A percentile compares a stretch with the other conserved stretches of the same genome.
Conservation (phyloP, 345 rosid species). For the Brassica juncea region DNA sequence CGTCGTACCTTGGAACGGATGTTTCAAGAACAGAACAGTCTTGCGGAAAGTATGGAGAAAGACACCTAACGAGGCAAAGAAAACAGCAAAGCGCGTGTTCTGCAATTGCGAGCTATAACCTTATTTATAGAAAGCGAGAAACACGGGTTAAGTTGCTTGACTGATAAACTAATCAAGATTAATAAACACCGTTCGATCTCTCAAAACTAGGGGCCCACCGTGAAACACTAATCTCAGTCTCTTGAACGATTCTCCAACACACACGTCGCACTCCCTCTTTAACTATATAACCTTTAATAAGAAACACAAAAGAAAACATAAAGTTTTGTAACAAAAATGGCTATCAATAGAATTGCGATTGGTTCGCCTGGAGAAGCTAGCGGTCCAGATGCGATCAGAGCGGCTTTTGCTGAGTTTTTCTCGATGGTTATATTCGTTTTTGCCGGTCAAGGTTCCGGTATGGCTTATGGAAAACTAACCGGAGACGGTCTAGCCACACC, state of each 20-base stretch:
- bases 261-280: conserved; percentile 31
- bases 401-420: conserved; percentile 72
- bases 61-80: conserved; percentile 12
- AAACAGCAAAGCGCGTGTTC: conserved; percentile 33
- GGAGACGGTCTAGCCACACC: conserved; percentile 58
- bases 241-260: conserved; percentile 38
- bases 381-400: conserved; percentile 63
- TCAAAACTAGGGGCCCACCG: conserved; percentile 23
- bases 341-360: conserved; percentile 58
- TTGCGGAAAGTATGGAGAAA: conserved; percentile 23
- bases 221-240: conserved; percentile 30
- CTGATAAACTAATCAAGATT: not conserved
- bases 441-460: conserved; percentile 89
- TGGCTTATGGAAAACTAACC: conserved; percentile 75
- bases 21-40: conserved; percentile 28
- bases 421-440: conserved; percentile 80
- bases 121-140: conserved; percentile 36
- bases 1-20: conserved; percentile 36
- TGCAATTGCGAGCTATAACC: conserved; percentile 24
- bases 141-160: conserved; percentile 29
- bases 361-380: conserved; percentile 67
- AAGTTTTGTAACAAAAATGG: conserved; percentile 43
- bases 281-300: conserved; percentile 32
- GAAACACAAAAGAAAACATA: not conserved
- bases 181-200: conserved; percentile 21